Conservation (phyloP, 2,329 filamentous ascomycete species). For the Penicillium brasilianum region DNA sequence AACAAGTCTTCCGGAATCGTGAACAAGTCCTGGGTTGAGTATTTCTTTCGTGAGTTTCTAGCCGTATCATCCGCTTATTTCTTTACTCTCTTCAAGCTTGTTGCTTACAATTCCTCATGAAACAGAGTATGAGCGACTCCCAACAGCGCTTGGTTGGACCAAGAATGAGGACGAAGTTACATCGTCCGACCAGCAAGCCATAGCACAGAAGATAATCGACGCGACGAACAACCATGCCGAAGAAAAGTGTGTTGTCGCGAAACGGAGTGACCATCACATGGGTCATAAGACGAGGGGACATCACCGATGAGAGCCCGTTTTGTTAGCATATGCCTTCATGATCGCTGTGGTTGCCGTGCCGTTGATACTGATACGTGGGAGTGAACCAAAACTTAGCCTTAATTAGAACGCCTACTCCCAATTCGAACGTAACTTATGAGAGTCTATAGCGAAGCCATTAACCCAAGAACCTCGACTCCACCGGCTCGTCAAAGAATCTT, state of each 20-base stretch:
- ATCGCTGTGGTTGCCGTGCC: background rate
- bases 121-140: background rate
- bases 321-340: no score
- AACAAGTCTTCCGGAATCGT: background rate
- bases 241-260: background rate
- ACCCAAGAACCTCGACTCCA: no score
- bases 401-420: no score
- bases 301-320: background rate
- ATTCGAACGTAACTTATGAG: no score
- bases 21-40: background rate
- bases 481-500: no score
- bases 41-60: slow-evolving; percentile 2
- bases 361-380: background rate
- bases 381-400: background rate
- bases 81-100: background rate
- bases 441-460: no score
- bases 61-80: background rate
- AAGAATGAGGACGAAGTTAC: background rate
- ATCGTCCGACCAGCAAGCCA: background rate
- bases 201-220: background rate
- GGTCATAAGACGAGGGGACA: background rate
- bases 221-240: background rate
- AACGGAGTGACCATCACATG: background rate
- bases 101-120: background rate
- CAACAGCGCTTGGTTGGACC: background rate